These are phyloP conservation scores for Suhomyces pyralidae DNA, from an alignment of 805 yeast species.

Conservation along the genomic window DNA sequence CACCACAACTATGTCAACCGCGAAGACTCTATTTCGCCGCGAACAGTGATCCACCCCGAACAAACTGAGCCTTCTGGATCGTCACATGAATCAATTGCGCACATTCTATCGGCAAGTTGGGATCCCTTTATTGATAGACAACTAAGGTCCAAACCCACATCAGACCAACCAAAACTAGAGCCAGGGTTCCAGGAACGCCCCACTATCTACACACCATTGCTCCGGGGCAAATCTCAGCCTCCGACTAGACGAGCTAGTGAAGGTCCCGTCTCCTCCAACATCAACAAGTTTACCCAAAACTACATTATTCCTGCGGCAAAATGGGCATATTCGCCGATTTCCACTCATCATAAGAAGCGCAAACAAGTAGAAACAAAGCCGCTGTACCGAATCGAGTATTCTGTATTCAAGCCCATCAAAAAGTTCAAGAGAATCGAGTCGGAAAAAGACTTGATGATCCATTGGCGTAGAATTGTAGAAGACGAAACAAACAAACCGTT, in stretches of 20 bases:
- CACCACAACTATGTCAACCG: not conserved
- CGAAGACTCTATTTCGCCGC: not conserved
- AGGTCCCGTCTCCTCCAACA: constrained; percentile 9
- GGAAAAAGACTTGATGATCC: constrained; percentile 16
- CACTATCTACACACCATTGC: constrained; percentile 4
- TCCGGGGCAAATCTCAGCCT: constrained; percentile 12
- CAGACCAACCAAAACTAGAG: not conserved
- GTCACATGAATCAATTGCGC: constrained; percentile 3
- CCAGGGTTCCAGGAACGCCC: not conserved
- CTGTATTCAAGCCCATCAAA: constrained; percentile 46
- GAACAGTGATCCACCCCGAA: not conserved
- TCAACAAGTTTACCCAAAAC: constrained; percentile 19
- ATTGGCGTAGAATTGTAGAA: constrained; percentile 14
- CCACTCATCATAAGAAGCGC: constrained; percentile 6
- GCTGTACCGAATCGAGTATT: constrained; percentile 48
- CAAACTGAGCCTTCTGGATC: not conserved
- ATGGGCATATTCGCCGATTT: constrained; percentile 29
- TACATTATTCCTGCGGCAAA: constrained; percentile 26
- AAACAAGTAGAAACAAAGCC: constrained; percentile 8
- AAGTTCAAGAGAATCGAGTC: constrained; percentile 13
- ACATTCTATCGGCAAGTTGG: constrained; percentile 11
- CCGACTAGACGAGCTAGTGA: constrained; percentile 9
- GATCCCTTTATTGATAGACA: constrained; percentile 2
- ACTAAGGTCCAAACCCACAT: not conserved
- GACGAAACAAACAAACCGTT: constrained; percentile 9